phyloP scores from a whole-genome alignment of 768 basidiomycete species.

The Pulveroboletus frians region DNA sequence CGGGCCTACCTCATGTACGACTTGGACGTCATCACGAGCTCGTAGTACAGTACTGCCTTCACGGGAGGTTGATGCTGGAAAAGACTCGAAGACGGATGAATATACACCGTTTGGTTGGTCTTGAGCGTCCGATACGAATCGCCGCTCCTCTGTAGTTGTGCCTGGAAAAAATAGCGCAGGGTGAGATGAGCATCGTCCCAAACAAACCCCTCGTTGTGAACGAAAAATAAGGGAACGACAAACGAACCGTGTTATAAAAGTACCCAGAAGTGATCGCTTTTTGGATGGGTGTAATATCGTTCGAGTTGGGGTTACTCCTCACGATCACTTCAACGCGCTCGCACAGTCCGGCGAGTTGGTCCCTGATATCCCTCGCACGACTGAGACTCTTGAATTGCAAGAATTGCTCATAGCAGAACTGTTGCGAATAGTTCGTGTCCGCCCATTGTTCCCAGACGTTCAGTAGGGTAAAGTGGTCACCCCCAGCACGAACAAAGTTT shows the following conservation, averaged over 20 bases:
- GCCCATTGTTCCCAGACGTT: conserved; percentile 99
- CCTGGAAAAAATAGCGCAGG: conserved; percentile 38
- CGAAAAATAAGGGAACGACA: neutral
- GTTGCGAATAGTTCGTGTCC: conserved; percentile 94
- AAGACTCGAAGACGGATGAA: conserved; percentile 92
- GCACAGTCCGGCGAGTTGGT: conserved; percentile 91
- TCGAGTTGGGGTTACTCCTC: conserved; percentile 81
- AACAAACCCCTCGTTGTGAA: neutral
- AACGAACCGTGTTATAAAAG: conserved; percentile 85
- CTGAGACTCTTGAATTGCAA: conserved; percentile 92
- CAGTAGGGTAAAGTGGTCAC: conserved; percentile 95
- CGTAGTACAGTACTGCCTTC: conserved; percentile 88
- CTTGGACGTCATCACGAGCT: conserved; percentile 95
- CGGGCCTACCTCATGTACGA: conserved; percentile 78
- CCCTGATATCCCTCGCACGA: conserved; percentile 92
- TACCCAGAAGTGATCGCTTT: conserved; percentile 95
- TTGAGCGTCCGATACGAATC: conserved; percentile 97
- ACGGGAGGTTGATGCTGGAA: conserved; percentile 96
- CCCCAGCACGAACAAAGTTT: conserved; percentile 92
- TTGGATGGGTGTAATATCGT: conserved; percentile 89
- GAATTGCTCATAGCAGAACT: conserved; percentile 95
- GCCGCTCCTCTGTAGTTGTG: conserved; percentile 89
- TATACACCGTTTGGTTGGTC: conserved; percentile 92
- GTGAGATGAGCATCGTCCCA: neutral
- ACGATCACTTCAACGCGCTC: conserved; percentile 96